Evolutionary conservation across 2,329 filamentous ascomycete species (phyloP), one percentile per base, ranked within the genome.

Genomic region (Stromatinia cepivora): DNA sequence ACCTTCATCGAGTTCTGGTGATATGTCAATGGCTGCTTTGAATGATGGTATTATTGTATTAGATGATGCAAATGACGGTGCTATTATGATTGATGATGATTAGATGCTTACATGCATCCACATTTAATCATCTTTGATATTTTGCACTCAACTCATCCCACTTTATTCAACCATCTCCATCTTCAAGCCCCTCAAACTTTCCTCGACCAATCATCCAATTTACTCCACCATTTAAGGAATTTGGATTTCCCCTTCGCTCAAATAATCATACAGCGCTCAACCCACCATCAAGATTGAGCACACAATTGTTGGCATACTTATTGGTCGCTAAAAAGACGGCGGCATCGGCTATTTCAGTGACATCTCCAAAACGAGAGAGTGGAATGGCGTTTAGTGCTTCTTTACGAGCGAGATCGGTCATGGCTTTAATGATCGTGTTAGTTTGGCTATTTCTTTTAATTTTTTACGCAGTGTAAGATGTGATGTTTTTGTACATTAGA

Each of bases 261-360:
- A 11, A 50, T 17, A 22, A 66, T 84, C 78, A 91, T 65, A 81
- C 75, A 64, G 91, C 91, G 79, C 91, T 93, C 73, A 96, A 79
- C 1, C 93, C 93, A 22, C 93, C 93, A 79, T 97, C 93, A 39
- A 97, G 83, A 78, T 94, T 95, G 65, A 97, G 83, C 64, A 94
- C 85, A 78, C 92, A 95, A 73, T 96, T 96, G 79, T 94, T 94
- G 69, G 92, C 91, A 80, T 94, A 97, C 72, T 86, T 82, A 79
- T 95, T 97, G 59, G 85, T 84, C 42, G 87, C 90, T 22, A 97
- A 84, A 79, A 96, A 97, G 39, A 90, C 77, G 59, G 90, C 92
- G 67, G 93, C 92, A 76, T 94, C 88, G n/a, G 93, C 92, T 45
- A 96, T 87, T 78, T 97, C 93, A 36, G 86, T 83, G 10, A 86